Percentiles rank a stretch among this genome's conserved stretches.
These are phyloP conservation scores for Fusarium hainanense DNA, from an alignment of 2,329 filamentous ascomycete species.

Conservation along the genomic window DNA sequence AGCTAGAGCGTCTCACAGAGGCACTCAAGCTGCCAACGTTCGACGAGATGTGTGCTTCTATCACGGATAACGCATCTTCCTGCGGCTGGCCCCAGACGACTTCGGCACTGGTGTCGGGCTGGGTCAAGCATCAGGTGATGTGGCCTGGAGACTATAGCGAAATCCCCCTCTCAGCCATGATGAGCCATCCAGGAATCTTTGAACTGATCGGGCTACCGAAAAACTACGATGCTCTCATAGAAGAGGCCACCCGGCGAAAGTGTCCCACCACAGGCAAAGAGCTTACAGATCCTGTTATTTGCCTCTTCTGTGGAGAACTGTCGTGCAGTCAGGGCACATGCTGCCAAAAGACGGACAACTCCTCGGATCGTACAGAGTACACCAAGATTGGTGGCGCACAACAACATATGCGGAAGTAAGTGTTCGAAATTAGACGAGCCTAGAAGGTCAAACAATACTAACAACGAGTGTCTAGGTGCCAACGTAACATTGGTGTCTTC, in stretches of 20 bases:
- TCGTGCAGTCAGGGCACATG: constrained; percentile 96
- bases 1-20: constrained; percentile 84
- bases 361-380: constrained; percentile 54
- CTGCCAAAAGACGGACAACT: constrained; percentile 75
- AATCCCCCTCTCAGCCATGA: constrained; percentile 57
- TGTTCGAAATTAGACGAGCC: constrained; percentile 35
- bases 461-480: constrained; percentile 71
- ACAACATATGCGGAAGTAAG: constrained; percentile 88
- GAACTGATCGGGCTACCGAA: constrained; percentile 92
- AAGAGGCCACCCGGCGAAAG: constrained; percentile 84
- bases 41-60: constrained; percentile 77
- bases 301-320: constrained; percentile 95
- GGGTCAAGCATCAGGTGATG: constrained; percentile 74
- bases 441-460: constrained; percentile 6
- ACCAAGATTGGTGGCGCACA: constrained; percentile 82
- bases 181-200: constrained; percentile 89
- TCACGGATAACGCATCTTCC: constrained; percentile 58
- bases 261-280: constrained; percentile 94
- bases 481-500: constrained; percentile 90
- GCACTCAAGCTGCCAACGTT: constrained; percentile 81
- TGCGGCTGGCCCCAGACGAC: constrained; percentile 63
- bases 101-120: constrained; percentile 67
- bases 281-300: constrained; percentile 88
- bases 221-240: constrained; percentile 91
- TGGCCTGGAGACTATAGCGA: constrained; percentile 50